These are phyloP conservation scores for Alliaria petiolata DNA, from an alignment of 345 rosid genomes.

Conservation along the genomic window DNA sequence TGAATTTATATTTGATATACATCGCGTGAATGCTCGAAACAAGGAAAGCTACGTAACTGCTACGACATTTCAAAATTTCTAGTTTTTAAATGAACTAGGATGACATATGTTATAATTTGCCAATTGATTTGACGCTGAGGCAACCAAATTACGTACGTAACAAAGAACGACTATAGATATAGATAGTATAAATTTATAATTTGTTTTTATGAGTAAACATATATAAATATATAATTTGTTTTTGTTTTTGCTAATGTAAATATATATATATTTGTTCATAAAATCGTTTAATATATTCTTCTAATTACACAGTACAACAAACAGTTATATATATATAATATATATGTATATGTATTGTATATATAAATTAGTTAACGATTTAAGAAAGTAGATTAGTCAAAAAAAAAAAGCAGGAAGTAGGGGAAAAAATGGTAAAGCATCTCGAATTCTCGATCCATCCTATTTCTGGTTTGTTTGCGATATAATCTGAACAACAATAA, in stretches of 20 bases:
- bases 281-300: neutral
- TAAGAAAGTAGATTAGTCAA: neutral
- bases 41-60: slow-evolving; percentile 28
- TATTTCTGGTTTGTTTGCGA: neutral
- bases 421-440: neutral
- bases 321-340: no score
- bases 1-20: no score
- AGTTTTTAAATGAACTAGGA: slow-evolving; percentile 4
- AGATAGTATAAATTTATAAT: neutral
- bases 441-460: slow-evolving; percentile 5
- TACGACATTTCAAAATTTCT: slow-evolving; percentile 1
- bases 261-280: no score
- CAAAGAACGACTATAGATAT: neutral
- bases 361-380: neutral
- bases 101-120: neutral
- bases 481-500: neutral
- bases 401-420: neutral
- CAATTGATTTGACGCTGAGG: slow-evolving; percentile 28
- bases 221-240: no score
- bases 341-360: no score
- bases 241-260: no score
- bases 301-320: neutral
- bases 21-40: slow-evolving; percentile 24
- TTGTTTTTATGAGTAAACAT: no score
- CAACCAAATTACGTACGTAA: slow-evolving; percentile 16